These are phyloP conservation scores for Claviceps arundinis DNA, from an alignment of 2,329 filamentous ascomycete species.

Conservation along the genomic window DNA sequence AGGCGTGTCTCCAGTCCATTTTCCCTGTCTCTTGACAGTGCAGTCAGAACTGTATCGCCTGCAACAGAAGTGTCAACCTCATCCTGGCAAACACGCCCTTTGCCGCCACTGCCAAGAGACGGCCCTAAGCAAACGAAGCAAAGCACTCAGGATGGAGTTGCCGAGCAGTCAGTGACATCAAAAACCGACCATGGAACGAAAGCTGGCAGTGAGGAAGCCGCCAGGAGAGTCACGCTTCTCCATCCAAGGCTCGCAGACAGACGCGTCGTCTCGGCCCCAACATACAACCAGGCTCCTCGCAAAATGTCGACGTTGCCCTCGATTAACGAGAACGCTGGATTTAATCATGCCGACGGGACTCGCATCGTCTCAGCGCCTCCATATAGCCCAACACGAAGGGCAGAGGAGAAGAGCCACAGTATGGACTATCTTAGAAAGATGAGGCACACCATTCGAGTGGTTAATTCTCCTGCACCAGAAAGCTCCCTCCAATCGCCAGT, in stretches of 20 bases:
- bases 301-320: conserved; percentile 30
- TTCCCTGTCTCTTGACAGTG: conserved; percentile 26
- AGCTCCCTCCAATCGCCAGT: conserved; percentile 22
- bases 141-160: conserved; percentile 9
- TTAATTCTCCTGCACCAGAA: conserved; percentile 32
- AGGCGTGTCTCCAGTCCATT: conserved; percentile 27
- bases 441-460: conserved; percentile 41
- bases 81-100: conserved; percentile 34
- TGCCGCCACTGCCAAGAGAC: conserved; percentile 34
- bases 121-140: conserved; percentile 11
- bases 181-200: conserved; percentile 13
- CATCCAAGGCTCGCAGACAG: conserved; percentile 26
- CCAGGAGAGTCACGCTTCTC: conserved; percentile 17
- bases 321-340: conserved; percentile 30
- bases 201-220: conserved; percentile 13
- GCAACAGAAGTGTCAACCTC: conserved; percentile 17
- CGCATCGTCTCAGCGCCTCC: conserved; percentile 35
- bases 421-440: conserved; percentile 32
- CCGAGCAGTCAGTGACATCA: conserved; percentile 13
- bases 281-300: conserved; percentile 27
- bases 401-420: conserved; percentile 20
- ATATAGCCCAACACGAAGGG: conserved; percentile 18
- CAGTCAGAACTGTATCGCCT: conserved; percentile 14
- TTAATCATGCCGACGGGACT: conserved; percentile 19
- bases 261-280: conserved; percentile 38